Evolutionary conservation across 768 basidiomycete species (phyloP).

Genomic region (Tubosaeta sp.): DNA sequence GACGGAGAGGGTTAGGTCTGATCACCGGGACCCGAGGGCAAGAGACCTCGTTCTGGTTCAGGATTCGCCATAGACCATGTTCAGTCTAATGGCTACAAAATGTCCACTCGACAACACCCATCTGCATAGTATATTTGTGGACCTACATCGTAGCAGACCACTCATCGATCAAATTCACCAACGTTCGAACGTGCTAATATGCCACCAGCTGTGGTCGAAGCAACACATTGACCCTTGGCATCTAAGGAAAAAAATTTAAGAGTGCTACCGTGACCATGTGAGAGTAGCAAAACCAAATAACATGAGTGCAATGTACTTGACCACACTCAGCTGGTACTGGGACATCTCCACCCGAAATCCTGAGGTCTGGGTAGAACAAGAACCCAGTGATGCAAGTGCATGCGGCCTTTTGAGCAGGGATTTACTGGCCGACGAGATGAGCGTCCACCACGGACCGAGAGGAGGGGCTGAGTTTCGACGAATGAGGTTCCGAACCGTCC

Average conservation of each 20-base stretch:
- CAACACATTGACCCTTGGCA: conserved; percentile 9
- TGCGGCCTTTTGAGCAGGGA: too few species aligned
- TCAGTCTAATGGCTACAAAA: too few species aligned
- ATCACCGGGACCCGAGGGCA: too few species aligned
- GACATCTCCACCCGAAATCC: conserved; percentile 22
- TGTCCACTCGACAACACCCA: conserved; percentile 3
- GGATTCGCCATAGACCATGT: too few species aligned
- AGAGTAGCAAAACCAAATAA: conserved; percentile 18
- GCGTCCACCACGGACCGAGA: too few species aligned
- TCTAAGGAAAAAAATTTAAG: conserved; percentile 16
- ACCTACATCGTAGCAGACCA: conserved; percentile 32
- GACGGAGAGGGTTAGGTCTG: too few species aligned
- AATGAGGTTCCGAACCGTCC: too few species aligned
- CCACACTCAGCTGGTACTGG: conserved; percentile 18
- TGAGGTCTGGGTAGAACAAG: background rate
- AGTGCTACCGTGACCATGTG: conserved; percentile 20
- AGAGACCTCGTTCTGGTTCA: too few species aligned
- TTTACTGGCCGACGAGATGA: too few species aligned
- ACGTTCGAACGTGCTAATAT: conserved; percentile 33
- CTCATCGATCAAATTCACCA: conserved; percentile 34
- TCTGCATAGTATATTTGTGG: conserved; percentile 21
- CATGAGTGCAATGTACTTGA: background rate
- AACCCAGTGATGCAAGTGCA: background rate
- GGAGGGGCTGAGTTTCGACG: too few species aligned
- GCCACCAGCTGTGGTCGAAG: conserved; percentile 25